Percentiles rank a stretch among this genome's conserved stretches.
These are phyloP conservation scores for Kodamaea derodonti DNA, from an alignment of 1,139 yeast genomes.

Conservation along the genomic window DNA sequence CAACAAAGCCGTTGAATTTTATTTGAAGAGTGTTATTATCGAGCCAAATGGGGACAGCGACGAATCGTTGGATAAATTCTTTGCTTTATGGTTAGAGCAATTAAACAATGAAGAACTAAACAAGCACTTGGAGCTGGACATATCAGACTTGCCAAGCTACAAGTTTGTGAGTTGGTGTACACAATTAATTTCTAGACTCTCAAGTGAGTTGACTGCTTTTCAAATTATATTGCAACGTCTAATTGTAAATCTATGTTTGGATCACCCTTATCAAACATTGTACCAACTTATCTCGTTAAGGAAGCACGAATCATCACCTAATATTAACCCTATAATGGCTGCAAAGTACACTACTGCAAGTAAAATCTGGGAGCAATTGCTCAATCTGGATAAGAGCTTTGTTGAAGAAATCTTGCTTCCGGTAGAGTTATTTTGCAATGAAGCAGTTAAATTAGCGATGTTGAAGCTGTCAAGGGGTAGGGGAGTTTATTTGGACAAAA, in stretches of 20 bases:
- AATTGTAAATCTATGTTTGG: slow-evolving; percentile 46
- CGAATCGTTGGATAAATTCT: slow-evolving; percentile 69
- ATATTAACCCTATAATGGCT: slow-evolving; percentile 30
- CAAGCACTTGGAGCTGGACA: slow-evolving; percentile 24
- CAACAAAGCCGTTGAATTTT: slow-evolving; percentile 55
- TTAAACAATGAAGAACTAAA: slow-evolving; percentile 42
- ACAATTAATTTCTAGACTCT: slow-evolving; percentile 74
- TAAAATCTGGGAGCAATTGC: slow-evolving; percentile 37
- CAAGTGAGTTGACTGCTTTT: slow-evolving; percentile 46
- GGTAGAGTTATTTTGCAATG: slow-evolving; percentile 48
- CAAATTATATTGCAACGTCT: slow-evolving; percentile 53
- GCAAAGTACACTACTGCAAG: slow-evolving; percentile 53
- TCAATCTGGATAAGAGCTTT: slow-evolving; percentile 13
- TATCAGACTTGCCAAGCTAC: slow-evolving; percentile 47
- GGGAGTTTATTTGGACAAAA: slow-evolving; percentile 31
- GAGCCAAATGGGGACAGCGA: slow-evolving; percentile 33
- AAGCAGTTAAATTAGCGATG: slow-evolving; percentile 50
- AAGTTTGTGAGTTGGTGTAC: slow-evolving; percentile 78
- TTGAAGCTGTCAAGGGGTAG: slow-evolving; percentile 36
- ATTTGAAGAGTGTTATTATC: slow-evolving; percentile 47
- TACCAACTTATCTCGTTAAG: slow-evolving; percentile 62
- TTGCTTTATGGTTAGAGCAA: slow-evolving; percentile 82
- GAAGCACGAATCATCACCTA: slow-evolving; percentile 36
- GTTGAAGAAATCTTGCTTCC: slow-evolving; percentile 28
- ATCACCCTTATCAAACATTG: slow-evolving; percentile 76